Evolutionary conservation across 192 early-diverging fungal genomes (phyloP).

Genomic region (Rhizophagus clarus): DNA sequence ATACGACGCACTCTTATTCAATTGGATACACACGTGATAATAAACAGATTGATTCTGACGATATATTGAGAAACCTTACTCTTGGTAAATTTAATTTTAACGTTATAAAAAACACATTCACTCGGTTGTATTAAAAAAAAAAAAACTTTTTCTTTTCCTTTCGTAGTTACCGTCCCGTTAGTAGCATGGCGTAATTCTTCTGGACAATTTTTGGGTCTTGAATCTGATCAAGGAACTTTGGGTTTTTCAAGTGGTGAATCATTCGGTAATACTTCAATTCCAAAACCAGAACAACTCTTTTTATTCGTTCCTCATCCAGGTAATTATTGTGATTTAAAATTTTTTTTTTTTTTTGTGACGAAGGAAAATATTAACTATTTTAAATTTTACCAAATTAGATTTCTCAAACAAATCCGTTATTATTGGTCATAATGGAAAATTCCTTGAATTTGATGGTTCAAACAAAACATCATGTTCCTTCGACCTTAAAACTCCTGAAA

Average conservation of each 20-base stretch:
- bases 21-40: conserved; percentile 5
- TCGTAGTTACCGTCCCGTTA: neutral
- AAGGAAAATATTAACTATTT: neutral
- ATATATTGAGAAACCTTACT: neutral
- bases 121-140: no score
- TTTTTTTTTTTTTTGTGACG: neutral
- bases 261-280: neutral
- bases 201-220: neutral
- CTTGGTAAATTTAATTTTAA: neutral
- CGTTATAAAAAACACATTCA: no score
- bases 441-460: neutral
- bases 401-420: neutral
- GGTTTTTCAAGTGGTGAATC: neutral
- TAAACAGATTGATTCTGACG: neutral
- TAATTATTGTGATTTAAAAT: neutral
- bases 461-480: neutral
- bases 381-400: neutral
- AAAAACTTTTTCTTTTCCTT: neutral
- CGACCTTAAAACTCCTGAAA: neutral
- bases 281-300: neutral
- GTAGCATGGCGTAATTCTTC: neutral
- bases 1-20: neutral
- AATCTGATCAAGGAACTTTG: neutral
- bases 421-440: neutral
- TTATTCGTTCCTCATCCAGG: conserved; percentile 26